Evolutionary conservation across 371 early-diverging fungal species (phyloP), one percentile per base, ranked within the genome.

Genomic region (Apophysomyces elegans): DNA sequence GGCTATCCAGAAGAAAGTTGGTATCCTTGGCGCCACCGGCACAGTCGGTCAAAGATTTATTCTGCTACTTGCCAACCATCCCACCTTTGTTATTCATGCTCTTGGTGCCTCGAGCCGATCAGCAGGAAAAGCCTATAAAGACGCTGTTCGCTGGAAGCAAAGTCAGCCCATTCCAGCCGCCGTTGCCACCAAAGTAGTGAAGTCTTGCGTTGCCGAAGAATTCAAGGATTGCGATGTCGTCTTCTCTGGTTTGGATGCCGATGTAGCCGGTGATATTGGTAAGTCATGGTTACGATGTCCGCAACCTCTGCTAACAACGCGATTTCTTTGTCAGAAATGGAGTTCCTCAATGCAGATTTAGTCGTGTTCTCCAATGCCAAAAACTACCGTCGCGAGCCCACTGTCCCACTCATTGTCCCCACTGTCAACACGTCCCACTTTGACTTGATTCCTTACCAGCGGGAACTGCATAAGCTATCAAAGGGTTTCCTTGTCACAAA

Each of bases 11-110:
- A 80, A 83, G 64, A 91, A 88, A 74, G 96, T 92, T 41, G 98
- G 96, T 70, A 90, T 98, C 65, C 92, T 98, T 61, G 98, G 98
- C 70, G 97, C 96, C 41, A 98, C 97, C 4, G 99, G 97, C 73
- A 96, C 95, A n/a, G 99, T 98, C 21, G 97, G 97, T 47, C 99
- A 98, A 75, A 91, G 97, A n/a, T 97, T 98, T 68, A 94, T 97
- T 66, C 83, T 90, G 56, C 85, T 97, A 57, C 88, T 98, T 58
- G 87, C 90, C 7, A 75, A 84, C 60, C 96, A 98, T 78, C 97
- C 97, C 54, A 79, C 84, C 64, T 96, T 98, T 73, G 81, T 80
- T 50, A 88, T 98, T 73, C 89, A 89, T 72, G 89, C 91, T 58
- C 79, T 98, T 38, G 97, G 99, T 61, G 99, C 99, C 39, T 94